These are phyloP conservation scores for Naganishia antarctica DNA, from an alignment of 768 basidiomycete species.

Conservation along the genomic window DNA sequence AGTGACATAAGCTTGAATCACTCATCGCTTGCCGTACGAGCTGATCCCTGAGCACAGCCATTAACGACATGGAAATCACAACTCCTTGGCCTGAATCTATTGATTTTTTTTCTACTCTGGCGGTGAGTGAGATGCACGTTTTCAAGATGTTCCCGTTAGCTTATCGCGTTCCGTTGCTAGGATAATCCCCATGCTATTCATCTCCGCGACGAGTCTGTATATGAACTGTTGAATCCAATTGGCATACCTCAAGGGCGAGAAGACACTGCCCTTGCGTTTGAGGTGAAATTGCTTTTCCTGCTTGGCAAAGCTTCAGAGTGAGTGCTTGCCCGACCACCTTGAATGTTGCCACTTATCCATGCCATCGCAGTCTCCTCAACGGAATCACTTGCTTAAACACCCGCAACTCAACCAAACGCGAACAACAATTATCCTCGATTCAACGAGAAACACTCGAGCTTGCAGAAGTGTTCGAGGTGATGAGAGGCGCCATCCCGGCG, in stretches of 20 bases:
- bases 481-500: not conserved
- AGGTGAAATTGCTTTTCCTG: slow-evolving; percentile 15
- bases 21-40: too few species aligned
- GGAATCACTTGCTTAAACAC: slow-evolving; percentile 1
- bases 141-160: not conserved
- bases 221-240: slow-evolving; percentile 9
- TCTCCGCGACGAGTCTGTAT: slow-evolving; percentile 10
- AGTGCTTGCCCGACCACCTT: not conserved
- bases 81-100: slow-evolving; percentile 25
- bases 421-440: not conserved
- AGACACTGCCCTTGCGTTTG: slow-evolving; percentile 2
- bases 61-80: slow-evolving; percentile 7
- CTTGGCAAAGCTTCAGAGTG: slow-evolving; percentile 2
- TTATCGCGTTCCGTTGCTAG: not conserved
- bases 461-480: not conserved
- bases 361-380: not conserved
- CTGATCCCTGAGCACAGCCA: too few species aligned
- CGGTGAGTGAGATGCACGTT: not conserved
- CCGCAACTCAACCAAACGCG: not conserved
- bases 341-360: not conserved
- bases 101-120: not conserved
- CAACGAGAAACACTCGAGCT: not conserved
- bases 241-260: not conserved
- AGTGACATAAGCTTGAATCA: too few species aligned
- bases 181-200: not conserved